Evolutionary conservation across 2,329 filamentous ascomycete species (phyloP), one percentile per base, ranked within the genome.

Genomic region (Onygenales sp.): DNA sequence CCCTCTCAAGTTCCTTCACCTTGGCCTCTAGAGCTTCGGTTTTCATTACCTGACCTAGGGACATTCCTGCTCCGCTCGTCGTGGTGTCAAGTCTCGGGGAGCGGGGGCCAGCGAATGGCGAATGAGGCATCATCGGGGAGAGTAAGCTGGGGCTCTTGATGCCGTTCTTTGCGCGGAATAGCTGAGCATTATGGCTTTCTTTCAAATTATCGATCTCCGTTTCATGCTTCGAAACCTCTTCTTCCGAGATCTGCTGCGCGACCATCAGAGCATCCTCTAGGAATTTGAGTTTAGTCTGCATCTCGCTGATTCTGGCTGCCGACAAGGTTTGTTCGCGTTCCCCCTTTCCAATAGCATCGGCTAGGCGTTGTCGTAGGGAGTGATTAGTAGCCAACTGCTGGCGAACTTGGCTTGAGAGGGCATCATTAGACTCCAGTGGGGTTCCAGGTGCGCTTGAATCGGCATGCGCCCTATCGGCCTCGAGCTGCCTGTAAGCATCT

Each of bases 241-340:
- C 90, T 67, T 98, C 93, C 0, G 89, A 92, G 17, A 86, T 81
- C 53, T 88, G 85, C 68, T 97, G 92, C 1, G 92, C 89, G 17
- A 82, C 73, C 52, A 94, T 78, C 21, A 98, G 81, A 61, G 86
- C 82, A 56, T 97, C 91, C 67, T 97, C 93, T 49, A 96, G 82
- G 13, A 75, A 72, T 62, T 87, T 88, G 53, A 98, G 84, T 54
- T 84, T 86, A 57, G 80, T 80, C 67, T 97, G 91, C 67, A 97
- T 82, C 52, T 84, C 79, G 53, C 88, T 88, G 66, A 98, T 95
- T 62, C 88, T 86, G 51, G 83, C 78, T 11, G 87, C 87, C 57
- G 90, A 94, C 55, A 83, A 74, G 63, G 85, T 84, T 67, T 95
- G 91, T 62, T 93, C 88, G 34, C 79, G 78, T 63, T 97, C 92